These are phyloP conservation scores for Hericium erinaceus DNA, from an alignment of 768 basidiomycete species.

Conservation along the genomic window DNA sequence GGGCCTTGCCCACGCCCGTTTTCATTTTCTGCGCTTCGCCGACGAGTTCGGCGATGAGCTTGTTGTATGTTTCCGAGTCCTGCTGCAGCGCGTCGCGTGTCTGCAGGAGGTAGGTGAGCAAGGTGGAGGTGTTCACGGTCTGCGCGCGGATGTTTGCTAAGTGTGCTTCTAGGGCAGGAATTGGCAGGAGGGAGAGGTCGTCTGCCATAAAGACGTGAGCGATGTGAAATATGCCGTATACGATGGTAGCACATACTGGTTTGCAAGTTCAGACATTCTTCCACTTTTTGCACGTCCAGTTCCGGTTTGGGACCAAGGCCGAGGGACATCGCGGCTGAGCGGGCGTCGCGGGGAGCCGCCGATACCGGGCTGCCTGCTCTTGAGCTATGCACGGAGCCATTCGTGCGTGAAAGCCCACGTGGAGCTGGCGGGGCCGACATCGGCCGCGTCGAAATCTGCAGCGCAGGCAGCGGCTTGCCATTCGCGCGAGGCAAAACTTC, in stretches of 20 bases:
- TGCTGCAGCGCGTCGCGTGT: conserved; percentile 74
- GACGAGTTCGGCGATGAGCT: conserved; percentile 86
- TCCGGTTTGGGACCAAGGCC: conserved; percentile 72
- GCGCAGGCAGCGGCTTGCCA: conserved; percentile 60
- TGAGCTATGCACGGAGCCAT: conserved; percentile 32
- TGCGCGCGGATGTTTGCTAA: conserved; percentile 61
- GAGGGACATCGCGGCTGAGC: conserved; percentile 23
- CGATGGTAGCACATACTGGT: conserved; percentile 38
- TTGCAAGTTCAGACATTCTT: conserved; percentile 54
- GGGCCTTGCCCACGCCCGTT: conserved; percentile 40
- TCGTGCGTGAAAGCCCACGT: conserved; percentile 28
- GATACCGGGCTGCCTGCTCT: conserved; percentile 37
- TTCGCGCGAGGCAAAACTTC: conserved; percentile 70
- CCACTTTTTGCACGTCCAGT: conserved; percentile 57
- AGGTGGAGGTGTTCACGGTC: conserved; percentile 64
- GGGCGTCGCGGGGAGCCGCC: conserved; percentile 27
- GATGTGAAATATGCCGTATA: background rate
- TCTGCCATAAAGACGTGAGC: conserved; percentile 34
- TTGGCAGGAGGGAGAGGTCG: conserved; percentile 59
- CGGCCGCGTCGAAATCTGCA: conserved; percentile 78
- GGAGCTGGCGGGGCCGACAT: conserved; percentile 70
- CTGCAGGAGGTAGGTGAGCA: conserved; percentile 78
- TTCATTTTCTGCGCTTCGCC: conserved; percentile 83
- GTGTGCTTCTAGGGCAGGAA: conserved; percentile 54
- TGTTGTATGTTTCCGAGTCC: conserved; percentile 85